Evolutionary conservation across 129 eudicot genomes (phyloP).

Genomic region (Chrysanthemum makinoi): DNA sequence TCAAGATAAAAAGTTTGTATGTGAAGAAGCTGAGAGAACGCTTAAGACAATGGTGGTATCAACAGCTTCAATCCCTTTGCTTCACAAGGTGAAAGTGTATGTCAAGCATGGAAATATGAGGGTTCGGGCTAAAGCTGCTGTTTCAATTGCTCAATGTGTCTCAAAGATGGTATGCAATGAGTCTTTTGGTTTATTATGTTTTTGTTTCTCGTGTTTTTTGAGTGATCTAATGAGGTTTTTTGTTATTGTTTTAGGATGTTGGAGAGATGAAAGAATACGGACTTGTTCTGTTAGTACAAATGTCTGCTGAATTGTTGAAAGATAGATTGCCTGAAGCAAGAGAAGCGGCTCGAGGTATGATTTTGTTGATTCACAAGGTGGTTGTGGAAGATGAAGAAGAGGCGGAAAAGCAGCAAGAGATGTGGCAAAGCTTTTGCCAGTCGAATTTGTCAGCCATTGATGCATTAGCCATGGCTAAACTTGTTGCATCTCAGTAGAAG

Average conservation of each 20-base stretch:
- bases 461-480: slow-evolving; percentile 65
- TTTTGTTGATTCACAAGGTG: slow-evolving; percentile 37
- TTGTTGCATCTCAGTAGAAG: slow-evolving; percentile 46
- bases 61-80: slow-evolving; percentile 67
- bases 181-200: not conserved
- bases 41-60: slow-evolving; percentile 69
- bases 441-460: slow-evolving; percentile 75
- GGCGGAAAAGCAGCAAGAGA: slow-evolving; percentile 51
- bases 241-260: slow-evolving; percentile 38
- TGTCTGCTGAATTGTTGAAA: slow-evolving; percentile 65
- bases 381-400: slow-evolving; percentile 38
- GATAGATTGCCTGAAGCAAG: slow-evolving; percentile 98
- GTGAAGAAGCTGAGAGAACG: slow-evolving; percentile 93
- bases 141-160: slow-evolving; percentile 63
- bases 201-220: not conserved
- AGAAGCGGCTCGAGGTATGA: slow-evolving; percentile 84
- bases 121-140: slow-evolving; percentile 93
- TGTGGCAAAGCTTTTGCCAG: slow-evolving; percentile 84
- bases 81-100: slow-evolving; percentile 57
- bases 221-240: not conserved
- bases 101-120: slow-evolving; percentile 70
- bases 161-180: slow-evolving; percentile 66
- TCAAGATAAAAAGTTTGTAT: slow-evolving; percentile 90
- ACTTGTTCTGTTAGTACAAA: slow-evolving; percentile 45
- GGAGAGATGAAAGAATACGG: slow-evolving; percentile 77